Evolutionary conservation across 228 moss, liverwort and hornwort species (phyloP), one percentile per base, ranked within the genome.

Genomic region (Sphagnum magellanicum): DNA sequence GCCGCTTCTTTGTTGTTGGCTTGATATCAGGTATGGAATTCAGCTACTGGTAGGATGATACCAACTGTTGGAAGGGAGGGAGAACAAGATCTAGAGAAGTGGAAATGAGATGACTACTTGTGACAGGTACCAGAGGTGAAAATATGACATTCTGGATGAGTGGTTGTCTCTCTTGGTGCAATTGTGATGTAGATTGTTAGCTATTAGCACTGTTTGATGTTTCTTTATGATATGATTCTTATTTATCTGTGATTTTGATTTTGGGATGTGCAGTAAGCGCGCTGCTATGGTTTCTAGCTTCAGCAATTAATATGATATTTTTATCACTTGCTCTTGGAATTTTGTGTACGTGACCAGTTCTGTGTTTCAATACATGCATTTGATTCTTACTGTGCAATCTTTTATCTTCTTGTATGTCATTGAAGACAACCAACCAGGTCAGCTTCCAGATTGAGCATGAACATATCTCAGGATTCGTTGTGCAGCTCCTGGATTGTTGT

Each of bases 1-100:
- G 85, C 58, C 85, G 88, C 14, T 71, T 77, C 69, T 81, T 88
- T 51, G 85, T 88, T 47, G 77, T 71, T 69, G 76, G 63, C 49
- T 76, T 88, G 78, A 85, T 78, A 59, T 65, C 82, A 66, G 88
- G 88, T 88, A 80, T 9, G 68, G n/a, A n/a, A 32, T 32, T 32
- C 32, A 32, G 32, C 32, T 32, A 32, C 32, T 32, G 32, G 3
- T 32, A 32, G 32, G 32, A 32, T 32, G 32, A 32, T 32, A 32
- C 32, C 32, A 32, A 32, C 32, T 32, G 32, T 32, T 32, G 32
- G 32, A 32, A 32, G 32, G 32, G 32, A 32, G 32, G 32, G 32
- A 32, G 32, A 32, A 2, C 32, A 32, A 32, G 32, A 32, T 32
- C 32, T 32, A 32, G 32, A 32, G 32, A 32, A 32, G 32, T 32